Conservation (phyloP, 1,139 yeast genomes). For the Magnusiomyces clavatus region DNA sequence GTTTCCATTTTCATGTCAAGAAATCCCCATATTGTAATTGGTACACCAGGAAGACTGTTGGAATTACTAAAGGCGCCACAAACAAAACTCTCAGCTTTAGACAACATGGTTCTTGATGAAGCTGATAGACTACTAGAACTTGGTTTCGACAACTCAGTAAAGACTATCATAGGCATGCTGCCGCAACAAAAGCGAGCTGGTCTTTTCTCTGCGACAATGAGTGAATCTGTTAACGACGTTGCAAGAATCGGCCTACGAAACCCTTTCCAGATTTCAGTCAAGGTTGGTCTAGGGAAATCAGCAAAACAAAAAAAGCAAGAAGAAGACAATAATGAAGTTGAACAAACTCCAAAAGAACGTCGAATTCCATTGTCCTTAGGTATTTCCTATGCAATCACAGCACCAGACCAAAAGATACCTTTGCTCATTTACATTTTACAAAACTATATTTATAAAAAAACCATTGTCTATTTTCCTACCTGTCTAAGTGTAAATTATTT, state of each 20-base stretch:
- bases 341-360: constrained; percentile 22
- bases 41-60: constrained; percentile 85
- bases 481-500: constrained; percentile 75
- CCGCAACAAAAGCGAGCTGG: constrained; percentile 95
- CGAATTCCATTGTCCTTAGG: constrained; percentile 56
- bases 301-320: too few species aligned
- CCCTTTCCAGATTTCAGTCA: constrained; percentile 79
- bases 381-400: constrained; percentile 52
- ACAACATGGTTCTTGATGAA: constrained; percentile 78
- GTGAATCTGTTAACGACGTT: constrained; percentile 51
- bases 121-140: constrained; percentile 83
- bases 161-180: constrained; percentile 52
- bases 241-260: constrained; percentile 63
- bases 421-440: constrained; percentile 47
- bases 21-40: constrained; percentile 70
- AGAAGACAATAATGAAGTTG: too few species aligned
- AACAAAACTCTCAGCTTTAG: constrained; percentile 45
- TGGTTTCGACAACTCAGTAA: constrained; percentile 65
- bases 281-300: constrained; percentile 19
- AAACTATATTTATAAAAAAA: constrained; percentile 51
- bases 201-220: constrained; percentile 81
- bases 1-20: constrained; percentile 45
- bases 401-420: constrained; percentile 56
- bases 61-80: constrained; percentile 51
- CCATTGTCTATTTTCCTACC: constrained; percentile 88